Evolutionary conservation across 306 rosid species (phyloP).

Genomic region (Malus sieversii): DNA sequence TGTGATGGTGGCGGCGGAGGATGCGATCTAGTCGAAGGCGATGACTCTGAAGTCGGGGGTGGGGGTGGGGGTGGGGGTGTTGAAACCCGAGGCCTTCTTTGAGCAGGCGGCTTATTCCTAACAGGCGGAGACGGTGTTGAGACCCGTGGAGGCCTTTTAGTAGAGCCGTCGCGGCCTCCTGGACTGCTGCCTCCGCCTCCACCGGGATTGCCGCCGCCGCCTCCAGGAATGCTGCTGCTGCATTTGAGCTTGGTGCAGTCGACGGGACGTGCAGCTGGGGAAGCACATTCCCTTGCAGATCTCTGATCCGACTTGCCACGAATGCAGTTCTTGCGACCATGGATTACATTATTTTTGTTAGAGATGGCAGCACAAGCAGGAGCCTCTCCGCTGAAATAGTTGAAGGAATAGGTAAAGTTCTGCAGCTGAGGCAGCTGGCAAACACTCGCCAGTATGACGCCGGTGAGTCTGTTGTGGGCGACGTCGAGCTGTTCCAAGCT

Average conservation of each 20-base stretch:
- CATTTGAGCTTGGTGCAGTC: constrained; percentile 16
- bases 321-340: constrained; percentile 17
- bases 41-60: constrained; percentile 23
- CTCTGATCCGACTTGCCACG: constrained; percentile 13
- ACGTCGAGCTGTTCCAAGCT: constrained; percentile 18
- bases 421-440: constrained; percentile 10
- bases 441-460: constrained; percentile 9
- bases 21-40: constrained; percentile 19
- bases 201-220: background rate
- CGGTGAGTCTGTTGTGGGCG: constrained; percentile 14
- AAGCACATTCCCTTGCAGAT: constrained; percentile 19
- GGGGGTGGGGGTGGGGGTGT: constrained; percentile 20
- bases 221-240: background rate
- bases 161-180: background rate
- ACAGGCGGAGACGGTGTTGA: background rate
- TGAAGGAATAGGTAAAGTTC: constrained; percentile 22
- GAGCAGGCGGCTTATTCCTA: background rate
- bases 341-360: background rate
- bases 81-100: background rate
- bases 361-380: constrained; percentile 2
- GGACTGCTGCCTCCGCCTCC: too few species aligned
- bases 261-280: constrained; percentile 9
- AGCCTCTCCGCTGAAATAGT: constrained; percentile 22
- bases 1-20: constrained; percentile 15
- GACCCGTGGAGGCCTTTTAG: background rate